Conservation (phyloP, 2,329 filamentous ascomycete genomes). For the Sporothrix schenckii region DNA sequence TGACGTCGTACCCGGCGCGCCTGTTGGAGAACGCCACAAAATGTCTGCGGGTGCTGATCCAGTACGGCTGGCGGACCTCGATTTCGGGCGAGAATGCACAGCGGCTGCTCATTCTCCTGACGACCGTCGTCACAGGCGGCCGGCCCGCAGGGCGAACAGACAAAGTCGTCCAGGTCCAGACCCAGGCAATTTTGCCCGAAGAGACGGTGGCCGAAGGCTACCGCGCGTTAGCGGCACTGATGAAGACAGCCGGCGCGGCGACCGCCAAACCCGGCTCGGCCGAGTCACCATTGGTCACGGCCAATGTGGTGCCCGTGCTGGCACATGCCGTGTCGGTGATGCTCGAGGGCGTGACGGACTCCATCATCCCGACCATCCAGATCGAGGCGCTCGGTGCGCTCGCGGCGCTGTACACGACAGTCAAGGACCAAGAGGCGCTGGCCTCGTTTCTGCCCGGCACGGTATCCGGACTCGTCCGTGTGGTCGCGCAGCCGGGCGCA, state of each 20-base stretch:
- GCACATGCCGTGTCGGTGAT: conserved; percentile 82
- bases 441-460: conserved; percentile 87
- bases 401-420: conserved; percentile 60
- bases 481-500: conserved; percentile 68
- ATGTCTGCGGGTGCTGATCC: conserved; percentile 73
- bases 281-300: conserved; percentile 53
- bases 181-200: conserved; percentile 55
- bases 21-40: conserved; percentile 75
- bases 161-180: not conserved
- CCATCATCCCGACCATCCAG: conserved; percentile 68
- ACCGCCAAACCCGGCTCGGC: conserved; percentile 8
- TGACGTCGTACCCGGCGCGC: conserved; percentile 69
- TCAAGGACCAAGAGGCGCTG: conserved; percentile 73
- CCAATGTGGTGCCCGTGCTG: conserved; percentile 71
- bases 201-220: conserved; percentile 76
- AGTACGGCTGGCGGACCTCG: conserved; percentile 74
- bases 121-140: conserved; percentile 73
- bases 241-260: conserved; percentile 57
- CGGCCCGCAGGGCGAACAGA: not conserved
- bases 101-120: conserved; percentile 82
- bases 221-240: conserved; percentile 67
- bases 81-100: conserved; percentile 74
- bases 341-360: conserved; percentile 70
- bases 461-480: conserved; percentile 76
- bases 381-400: conserved; percentile 69